Evolutionary conservation across 257 asterid species (phyloP).

Genomic region (Scutellaria galericulata): DNA sequence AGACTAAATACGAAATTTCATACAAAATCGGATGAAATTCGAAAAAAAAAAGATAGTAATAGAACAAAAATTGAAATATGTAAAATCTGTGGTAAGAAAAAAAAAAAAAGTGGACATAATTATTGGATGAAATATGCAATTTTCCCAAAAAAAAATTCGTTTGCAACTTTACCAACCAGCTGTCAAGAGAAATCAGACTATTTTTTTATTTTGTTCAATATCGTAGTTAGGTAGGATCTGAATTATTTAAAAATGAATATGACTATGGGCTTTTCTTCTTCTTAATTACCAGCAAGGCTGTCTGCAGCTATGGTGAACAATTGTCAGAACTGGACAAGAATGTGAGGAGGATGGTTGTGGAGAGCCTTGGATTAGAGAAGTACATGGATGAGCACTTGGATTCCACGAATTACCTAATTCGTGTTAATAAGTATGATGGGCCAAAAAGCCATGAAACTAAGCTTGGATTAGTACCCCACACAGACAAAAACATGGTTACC

Average conservation of each 20-base stretch:
- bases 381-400: conserved; percentile 58
- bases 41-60: too few relatives aligned
- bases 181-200: too few relatives aligned
- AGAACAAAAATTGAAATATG: background rate
- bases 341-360: conserved; percentile 54
- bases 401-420: conserved; percentile 49
- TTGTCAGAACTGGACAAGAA: conserved; percentile 49
- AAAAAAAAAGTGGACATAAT: too few relatives aligned
- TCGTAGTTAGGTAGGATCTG: too few relatives aligned
- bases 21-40: background rate
- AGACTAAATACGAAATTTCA: background rate
- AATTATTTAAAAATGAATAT: too few relatives aligned
- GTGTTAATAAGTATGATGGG: conserved; percentile 57
- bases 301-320: conserved; percentile 39
- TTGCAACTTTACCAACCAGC: too few relatives aligned
- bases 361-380: conserved; percentile 49
- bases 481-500: conserved; percentile 53
- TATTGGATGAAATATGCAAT: too few relatives aligned
- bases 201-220: too few relatives aligned
- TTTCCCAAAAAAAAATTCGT: too few relatives aligned
- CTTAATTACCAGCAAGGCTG: conserved; percentile 40
- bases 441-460: conserved; percentile 44
- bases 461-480: conserved; percentile 54
- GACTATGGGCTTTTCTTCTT: background rate
- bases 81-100: background rate